A percentile compares a stretch with the other conserved stretches of the same genome.
phyloP scores from a whole-genome alignment of 371 early-diverging fungal genomes.

The Basidiobolus heterosporus region DNA sequence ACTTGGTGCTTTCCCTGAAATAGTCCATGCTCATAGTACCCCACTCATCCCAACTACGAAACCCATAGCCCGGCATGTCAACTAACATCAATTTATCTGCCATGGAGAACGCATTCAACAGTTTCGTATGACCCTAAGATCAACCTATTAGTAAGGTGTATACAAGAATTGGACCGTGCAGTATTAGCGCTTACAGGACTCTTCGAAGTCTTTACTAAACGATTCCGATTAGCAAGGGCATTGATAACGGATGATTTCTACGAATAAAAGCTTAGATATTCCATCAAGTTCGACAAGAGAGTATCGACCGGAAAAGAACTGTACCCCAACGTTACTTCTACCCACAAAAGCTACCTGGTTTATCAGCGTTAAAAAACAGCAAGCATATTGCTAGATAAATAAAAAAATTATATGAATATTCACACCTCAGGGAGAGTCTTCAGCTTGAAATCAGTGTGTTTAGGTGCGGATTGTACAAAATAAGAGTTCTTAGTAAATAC shows the following conservation, averaged over 20 bases:
- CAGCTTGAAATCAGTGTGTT: too few species aligned
- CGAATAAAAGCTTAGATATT: too few species aligned
- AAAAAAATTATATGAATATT: too few species aligned
- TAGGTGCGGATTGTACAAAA: too few species aligned
- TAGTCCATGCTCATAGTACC: conserved; percentile 32
- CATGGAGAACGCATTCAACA: conserved; percentile 51
- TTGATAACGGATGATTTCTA: conserved; percentile 59
- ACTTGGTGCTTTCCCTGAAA: conserved; percentile 33
- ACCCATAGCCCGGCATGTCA: conserved; percentile 74
- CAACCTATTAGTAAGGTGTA: not conserved
- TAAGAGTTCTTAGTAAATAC: too few species aligned
- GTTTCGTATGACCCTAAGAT: conserved; percentile 44
- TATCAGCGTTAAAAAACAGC: too few species aligned
- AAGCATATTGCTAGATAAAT: too few species aligned
- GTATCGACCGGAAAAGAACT: too few species aligned
- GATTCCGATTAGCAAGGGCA: conserved; percentile 31
- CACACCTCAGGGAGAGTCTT: too few species aligned
- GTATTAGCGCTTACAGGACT: conserved; percentile 29
- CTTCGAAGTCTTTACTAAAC: conserved; percentile 51
- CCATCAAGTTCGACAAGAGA: conserved; percentile 11
- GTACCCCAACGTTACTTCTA: conserved; percentile 51
- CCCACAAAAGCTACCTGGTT: conserved; percentile 51
- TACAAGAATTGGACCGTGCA: not conserved
- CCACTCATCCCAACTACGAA: conserved; percentile 51
- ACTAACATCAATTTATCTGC: conserved; percentile 38